Base-by-base conservation (phyloP, 2,329 filamentous ascomycete genomes). In the Penicillium rolfsii region DNA sequence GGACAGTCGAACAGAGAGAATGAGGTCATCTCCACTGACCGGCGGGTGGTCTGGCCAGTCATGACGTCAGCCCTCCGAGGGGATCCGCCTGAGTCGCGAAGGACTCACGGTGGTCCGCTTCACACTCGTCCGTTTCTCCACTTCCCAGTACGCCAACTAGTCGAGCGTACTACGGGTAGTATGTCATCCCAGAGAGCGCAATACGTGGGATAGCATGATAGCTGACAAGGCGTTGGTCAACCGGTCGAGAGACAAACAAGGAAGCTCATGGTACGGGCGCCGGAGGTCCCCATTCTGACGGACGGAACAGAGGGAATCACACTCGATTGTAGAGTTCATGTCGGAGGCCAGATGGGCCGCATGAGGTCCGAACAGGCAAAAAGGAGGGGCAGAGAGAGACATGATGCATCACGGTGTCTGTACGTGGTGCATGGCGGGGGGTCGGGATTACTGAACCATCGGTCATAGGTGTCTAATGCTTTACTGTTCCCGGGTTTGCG, bases 51-150 rank as follows among this genome's bases (percentile, higher is more conserved):
- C 49, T 2, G 26, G 43, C 14, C 40, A 55, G 64, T 67, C 60
- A 67, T 67, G 65, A 67, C 62, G 64, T 67, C 65, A 67, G 50
- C 2, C 33, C 46, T 53, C 64, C 60, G 55, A 55, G 30, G n/a
- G 33, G 30, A 57, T 61, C 24, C 40, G 57, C n/a, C 22, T n/a
- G 19, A 22, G 19, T 22, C 19, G 19, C 19, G 19, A 22, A 22
- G 19, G 19, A 22, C 19, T 22, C 19, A 22, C 19, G 19, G 19
- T 22, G 19, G 19, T 22, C 19, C 19, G 19, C 19, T 22, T 22
- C 19, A 22, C 19, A 22, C 19, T 22, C 19, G 19, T 22, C 19
- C 19, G 19, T 22, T 16, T 28, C 24, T 46, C 12, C 12, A 46
- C 43, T 46, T 28, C 19, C 28, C 45, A 38, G 38, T 22, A 22